phyloP scores from a whole-genome alignment of 164 flowering plant genomes.

The Pachysandra terminalis region DNA sequence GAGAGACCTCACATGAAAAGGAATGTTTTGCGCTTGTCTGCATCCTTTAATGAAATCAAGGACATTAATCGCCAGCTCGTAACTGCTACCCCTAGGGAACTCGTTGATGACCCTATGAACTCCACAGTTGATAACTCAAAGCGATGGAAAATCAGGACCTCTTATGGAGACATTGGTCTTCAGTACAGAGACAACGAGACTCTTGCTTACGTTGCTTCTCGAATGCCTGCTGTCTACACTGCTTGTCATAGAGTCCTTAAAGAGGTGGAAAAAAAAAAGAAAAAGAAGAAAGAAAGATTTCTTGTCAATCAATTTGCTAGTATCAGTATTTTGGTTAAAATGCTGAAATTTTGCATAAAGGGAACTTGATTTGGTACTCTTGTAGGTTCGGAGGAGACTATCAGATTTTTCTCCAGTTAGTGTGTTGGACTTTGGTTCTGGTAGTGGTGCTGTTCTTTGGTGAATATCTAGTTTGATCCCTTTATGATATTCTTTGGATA shows the following conservation, averaged over 20 bases:
- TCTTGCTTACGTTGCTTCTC: constrained; percentile 83
- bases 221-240: constrained; percentile 97
- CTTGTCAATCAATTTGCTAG: neutral
- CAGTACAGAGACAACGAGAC: constrained; percentile 73
- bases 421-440: constrained; percentile 97
- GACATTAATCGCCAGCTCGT: constrained; percentile 45
- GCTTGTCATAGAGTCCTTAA: constrained; percentile 77
- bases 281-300: neutral
- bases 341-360: neutral
- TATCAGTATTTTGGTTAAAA: too few relatives aligned
- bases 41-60: constrained; percentile 68
- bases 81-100: constrained; percentile 51
- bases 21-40: constrained; percentile 70
- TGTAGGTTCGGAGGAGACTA: constrained; percentile 73
- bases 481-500: neutral
- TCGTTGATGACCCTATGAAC: constrained; percentile 74
- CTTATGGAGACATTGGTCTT: constrained; percentile 82
- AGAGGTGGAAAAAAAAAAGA: constrained; percentile 17
- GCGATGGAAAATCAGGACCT: constrained; percentile 82
- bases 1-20: constrained; percentile 70
- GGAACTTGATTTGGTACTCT: neutral
- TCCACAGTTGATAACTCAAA: constrained; percentile 37
- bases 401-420: constrained; percentile 73
- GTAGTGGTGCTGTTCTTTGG: constrained; percentile 94
- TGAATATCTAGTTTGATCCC: constrained; percentile 28